These are phyloP conservation scores for Penicillium sp. DNA, from an alignment of 2,329 filamentous ascomycete genomes.

Conservation along the genomic window DNA sequence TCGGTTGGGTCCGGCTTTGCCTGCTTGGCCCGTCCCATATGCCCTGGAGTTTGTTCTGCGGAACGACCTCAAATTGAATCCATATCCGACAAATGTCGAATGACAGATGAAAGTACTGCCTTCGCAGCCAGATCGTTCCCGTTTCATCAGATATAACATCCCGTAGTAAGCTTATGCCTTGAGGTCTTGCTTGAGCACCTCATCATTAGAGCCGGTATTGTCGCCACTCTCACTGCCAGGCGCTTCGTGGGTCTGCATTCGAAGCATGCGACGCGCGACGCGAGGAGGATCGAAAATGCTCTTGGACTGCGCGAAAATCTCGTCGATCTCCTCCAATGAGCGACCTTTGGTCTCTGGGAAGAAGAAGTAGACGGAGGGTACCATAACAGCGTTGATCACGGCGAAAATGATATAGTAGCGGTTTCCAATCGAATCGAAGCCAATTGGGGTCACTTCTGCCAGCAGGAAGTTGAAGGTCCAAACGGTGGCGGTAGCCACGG, in stretches of 20 bases:
- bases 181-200: no score
- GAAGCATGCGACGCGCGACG: conserved; percentile 22
- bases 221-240: no score
- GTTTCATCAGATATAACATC: no score
- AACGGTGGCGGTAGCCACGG: conserved; percentile 13
- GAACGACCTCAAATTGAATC: no score
- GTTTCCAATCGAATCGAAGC: conserved; percentile 13
- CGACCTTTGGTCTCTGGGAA: conserved; percentile 43
- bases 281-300: conserved; percentile 29
- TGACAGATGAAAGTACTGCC: no score
- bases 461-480: conserved; percentile 20
- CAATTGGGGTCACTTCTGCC: conserved; percentile 15
- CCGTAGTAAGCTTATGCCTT: no score
- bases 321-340: conserved; percentile 42
- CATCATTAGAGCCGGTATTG: no score
- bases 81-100: no score
- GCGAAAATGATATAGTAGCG: conserved; percentile 31
- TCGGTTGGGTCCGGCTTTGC: no score
- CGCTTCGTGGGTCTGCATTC: neutral
- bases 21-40: no score
- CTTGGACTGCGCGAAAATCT: conserved; percentile 37
- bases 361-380: conserved; percentile 39
- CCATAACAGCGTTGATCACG: conserved; percentile 38
- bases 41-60: no score
- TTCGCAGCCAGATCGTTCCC: no score